Evolutionary conservation across 495 filamentous ascomycete genomes (phyloP), one percentile per base, ranked within the genome.

Genomic region (Penicillium lagena): DNA sequence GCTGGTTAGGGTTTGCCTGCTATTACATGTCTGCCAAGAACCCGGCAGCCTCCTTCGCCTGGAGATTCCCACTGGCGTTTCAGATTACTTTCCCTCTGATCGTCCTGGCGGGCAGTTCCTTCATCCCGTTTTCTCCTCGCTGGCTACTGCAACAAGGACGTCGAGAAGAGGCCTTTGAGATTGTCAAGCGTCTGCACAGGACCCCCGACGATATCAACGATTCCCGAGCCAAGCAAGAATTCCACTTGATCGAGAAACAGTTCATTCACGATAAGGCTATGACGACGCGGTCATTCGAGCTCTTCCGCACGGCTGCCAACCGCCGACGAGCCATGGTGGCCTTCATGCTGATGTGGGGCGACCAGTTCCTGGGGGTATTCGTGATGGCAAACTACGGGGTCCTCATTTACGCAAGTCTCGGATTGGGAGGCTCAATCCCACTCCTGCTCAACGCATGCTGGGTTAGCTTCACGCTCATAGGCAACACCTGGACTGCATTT

Each of bases 381-480:
- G 47, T 69, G 10, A 59, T 68, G 29, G 50, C 61, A 14, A 71
- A 64, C 43, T 72, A 70, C 44, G 67, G 61, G 10, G 63, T 71
- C 8, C 33, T 71, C 6, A 59, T 71, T 33, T 73, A 68, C 42
- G 47, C 43, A 32, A 48, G 40, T 11, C 56, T 70, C 12, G 66
- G 68, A 9, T 41, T 69, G 12, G 49, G 41, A 1, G 59, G 56
- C 9, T 57, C 35, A 34, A 51, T 56, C 9, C 65, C 68, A 1
- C 51, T 72, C 7, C 46, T 70, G 9, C 60, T 71, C 1, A 52
- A 54, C 31, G 58, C 65, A 7, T 54, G 59, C 39, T 72, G 67
- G 65, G 59, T 54, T 7, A 62, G 54, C 39, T 56, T 63, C 34
- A 55, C 66, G 10, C 47, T 70, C 11, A 39, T 62, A 37, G 66